Percentiles rank a stretch among this genome's conserved stretches.
phyloP scores from a whole-genome alignment of 2,329 filamentous ascomycete genomes.

The Fusarium protoensiforme region DNA sequence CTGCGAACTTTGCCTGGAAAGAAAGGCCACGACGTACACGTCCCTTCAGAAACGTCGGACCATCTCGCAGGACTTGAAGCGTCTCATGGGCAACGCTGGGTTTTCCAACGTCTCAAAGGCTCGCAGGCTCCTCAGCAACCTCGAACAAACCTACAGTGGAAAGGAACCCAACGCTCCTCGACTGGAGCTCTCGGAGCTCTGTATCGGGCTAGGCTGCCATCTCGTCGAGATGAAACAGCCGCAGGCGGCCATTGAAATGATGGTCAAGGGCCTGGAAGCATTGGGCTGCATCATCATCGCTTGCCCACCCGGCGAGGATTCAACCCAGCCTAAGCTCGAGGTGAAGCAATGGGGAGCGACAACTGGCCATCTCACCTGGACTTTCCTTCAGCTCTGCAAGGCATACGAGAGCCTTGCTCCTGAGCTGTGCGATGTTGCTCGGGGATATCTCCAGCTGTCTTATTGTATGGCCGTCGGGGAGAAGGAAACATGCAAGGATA shows the following conservation, averaged over 20 bases:
- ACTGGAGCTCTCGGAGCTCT: slow-evolving; percentile 3
- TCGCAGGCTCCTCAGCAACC: slow-evolving; percentile 23
- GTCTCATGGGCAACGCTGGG: background rate
- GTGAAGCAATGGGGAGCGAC: slow-evolving; percentile 6
- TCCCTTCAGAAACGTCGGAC: slow-evolving; percentile 26
- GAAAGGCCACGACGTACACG: slow-evolving; percentile 28
- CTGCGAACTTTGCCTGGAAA: slow-evolving; percentile 52
- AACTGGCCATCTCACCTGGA: background rate
- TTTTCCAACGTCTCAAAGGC: slow-evolving; percentile 2
- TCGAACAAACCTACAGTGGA: slow-evolving; percentile 37
- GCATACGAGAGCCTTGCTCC: background rate
- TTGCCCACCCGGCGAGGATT: background rate
- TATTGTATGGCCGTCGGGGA: slow-evolving; percentile 12
- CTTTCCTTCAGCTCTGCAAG: slow-evolving; percentile 1
- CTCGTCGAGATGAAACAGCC: background rate
- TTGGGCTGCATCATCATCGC: slow-evolving; percentile 5
- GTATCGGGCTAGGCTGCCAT: background rate
- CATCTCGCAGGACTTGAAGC: slow-evolving; percentile 19
- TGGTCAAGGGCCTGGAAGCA: slow-evolving; percentile 5
- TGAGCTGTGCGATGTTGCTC: background rate
- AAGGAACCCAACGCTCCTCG: background rate
- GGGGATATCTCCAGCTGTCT: background rate
- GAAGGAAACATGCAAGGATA: background rate
- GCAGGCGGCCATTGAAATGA: background rate
- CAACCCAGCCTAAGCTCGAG: background rate